Conservation (phyloP, 176 grass and related monocot species). For the Areca catechu region DNA sequence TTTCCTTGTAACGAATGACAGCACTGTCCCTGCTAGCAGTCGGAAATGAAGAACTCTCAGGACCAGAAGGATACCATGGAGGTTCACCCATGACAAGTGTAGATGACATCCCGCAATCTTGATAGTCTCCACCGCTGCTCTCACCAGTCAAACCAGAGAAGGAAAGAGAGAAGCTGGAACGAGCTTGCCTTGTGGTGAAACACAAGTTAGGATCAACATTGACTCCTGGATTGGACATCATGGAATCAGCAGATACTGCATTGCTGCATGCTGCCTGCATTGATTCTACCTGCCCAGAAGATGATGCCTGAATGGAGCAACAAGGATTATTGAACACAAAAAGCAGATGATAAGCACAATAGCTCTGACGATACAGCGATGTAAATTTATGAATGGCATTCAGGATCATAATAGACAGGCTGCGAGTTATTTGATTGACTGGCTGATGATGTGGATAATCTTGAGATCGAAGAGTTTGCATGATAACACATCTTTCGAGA, state of each 20-base stretch:
- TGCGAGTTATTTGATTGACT: no score
- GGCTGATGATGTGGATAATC: no score
- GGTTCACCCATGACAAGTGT: conserved; percentile 3
- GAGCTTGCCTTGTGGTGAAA: conserved; percentile 3
- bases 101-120: conserved; percentile 13
- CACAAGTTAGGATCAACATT: conserved; percentile 5
- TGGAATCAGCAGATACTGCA: conserved; percentile 13
- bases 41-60: conserved; percentile 1
- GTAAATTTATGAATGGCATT: no score
- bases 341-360: no score
- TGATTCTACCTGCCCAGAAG: conserved; percentile 1
- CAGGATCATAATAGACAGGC: no score
- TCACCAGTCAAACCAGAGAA: conserved; percentile 19
- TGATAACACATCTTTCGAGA: no score
- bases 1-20: conserved; percentile 8
- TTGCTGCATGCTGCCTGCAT: conserved; percentile 6
- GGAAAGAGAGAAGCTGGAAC: conserved; percentile 9
- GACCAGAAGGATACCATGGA: not conserved
- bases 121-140: conserved; percentile 9
- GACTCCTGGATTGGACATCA: conserved; percentile 11
- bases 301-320: conserved; percentile 3
- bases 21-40: conserved; percentile 1
- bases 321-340: not conserved
- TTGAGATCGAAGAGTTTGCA: no score
- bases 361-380: no score